Evolutionary conservation across 2,329 filamentous ascomycete genomes (phyloP).

Genomic region (Pestalotiopsis sp.): DNA sequence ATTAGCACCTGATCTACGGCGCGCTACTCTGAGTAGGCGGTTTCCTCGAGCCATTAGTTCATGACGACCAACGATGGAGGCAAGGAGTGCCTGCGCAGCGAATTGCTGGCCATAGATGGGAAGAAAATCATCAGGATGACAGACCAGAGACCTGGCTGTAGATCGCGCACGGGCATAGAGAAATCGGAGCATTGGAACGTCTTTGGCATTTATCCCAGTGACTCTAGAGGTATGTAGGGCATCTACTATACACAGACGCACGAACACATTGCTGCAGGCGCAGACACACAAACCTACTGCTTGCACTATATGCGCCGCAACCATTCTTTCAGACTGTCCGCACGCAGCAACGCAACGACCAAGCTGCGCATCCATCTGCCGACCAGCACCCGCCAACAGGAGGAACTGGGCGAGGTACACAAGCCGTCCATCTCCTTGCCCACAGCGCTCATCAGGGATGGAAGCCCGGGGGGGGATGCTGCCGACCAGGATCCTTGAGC

Average conservation of each 20-base stretch:
- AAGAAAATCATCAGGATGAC: neutral
- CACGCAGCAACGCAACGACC: neutral
- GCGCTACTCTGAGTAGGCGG: neutral
- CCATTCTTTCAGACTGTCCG: neutral
- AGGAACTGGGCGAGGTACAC: neutral
- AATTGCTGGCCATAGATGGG: neutral
- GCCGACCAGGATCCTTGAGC: neutral
- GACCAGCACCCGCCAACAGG: neutral
- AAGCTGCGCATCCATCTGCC: neutral
- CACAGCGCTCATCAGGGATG: neutral
- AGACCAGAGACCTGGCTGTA: neutral
- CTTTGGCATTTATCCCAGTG: neutral
- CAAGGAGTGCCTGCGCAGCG: neutral
- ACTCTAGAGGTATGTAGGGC: neutral
- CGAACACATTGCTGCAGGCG: neutral
- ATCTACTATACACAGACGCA: neutral
- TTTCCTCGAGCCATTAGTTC: neutral
- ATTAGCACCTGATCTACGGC: neutral
- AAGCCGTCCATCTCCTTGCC: neutral
- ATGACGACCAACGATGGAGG: neutral
- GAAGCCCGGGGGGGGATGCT: neutral
- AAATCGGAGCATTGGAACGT: neutral
- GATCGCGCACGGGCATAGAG: neutral
- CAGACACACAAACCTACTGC: neutral
- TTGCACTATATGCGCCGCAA: neutral